phyloP scores from a whole-genome alignment of 768 basidiomycete species.

The Cystofilobasidium capitatum region DNA sequence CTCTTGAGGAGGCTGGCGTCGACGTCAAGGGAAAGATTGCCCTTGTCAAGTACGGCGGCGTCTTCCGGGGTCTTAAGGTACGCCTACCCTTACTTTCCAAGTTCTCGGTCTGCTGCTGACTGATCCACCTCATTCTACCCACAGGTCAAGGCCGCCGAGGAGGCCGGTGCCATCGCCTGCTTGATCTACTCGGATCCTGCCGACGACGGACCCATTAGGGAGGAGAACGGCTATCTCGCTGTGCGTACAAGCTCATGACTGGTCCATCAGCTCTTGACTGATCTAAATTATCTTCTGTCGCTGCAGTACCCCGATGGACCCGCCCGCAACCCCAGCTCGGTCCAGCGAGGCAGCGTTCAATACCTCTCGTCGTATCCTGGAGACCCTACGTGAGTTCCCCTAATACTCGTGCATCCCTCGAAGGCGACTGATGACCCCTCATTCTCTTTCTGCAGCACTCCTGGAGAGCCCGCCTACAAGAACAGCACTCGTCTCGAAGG shows the following conservation, averaged over 20 bases:
- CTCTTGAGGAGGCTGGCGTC: slow-evolving; percentile 55
- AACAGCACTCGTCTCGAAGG: slow-evolving; percentile 52
- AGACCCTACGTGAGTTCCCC: slow-evolving; percentile 46
- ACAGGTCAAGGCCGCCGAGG: slow-evolving; percentile 71
- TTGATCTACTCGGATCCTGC: slow-evolving; percentile 78
- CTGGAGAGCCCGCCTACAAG: slow-evolving; percentile 75
- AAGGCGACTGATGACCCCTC: neutral
- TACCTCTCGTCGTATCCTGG: slow-evolving; percentile 48
- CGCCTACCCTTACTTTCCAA: neutral
- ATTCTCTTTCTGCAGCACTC: slow-evolving; percentile 13
- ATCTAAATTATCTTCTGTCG: neutral
- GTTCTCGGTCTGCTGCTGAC: slow-evolving; percentile 39
- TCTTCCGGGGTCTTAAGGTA: slow-evolving; percentile 73
- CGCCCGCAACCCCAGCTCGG: slow-evolving; percentile 70
- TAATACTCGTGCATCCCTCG: slow-evolving; percentile 29
- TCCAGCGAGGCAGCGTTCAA: slow-evolving; percentile 77
- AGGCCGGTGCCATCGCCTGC: slow-evolving; percentile 59
- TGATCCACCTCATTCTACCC: neutral
- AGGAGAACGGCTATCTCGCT: slow-evolving; percentile 3
- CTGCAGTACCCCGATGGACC: slow-evolving; percentile 65
- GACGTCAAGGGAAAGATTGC: slow-evolving; percentile 70
- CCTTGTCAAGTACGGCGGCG: slow-evolving; percentile 50
- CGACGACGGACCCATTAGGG: slow-evolving; percentile 55
- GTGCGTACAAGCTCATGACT: too few relatives aligned
- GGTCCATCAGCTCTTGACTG: neutral